A percentile compares a stretch with the other conserved stretches of the same genome.
phyloP scores from a whole-genome alignment of 1,139 yeast genomes.

The Sugiyamaella pinicola region DNA sequence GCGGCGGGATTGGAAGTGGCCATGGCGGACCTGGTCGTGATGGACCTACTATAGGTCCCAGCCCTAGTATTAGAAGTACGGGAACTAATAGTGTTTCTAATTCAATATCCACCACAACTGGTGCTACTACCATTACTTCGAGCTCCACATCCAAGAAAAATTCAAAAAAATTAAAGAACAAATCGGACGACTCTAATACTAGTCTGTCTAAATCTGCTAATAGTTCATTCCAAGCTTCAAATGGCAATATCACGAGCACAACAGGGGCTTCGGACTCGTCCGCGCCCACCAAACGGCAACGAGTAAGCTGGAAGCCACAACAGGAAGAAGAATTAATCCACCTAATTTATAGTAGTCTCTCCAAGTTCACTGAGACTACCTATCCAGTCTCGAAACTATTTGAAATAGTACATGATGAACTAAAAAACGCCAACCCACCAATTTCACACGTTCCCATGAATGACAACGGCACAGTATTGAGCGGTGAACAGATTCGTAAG shows the following conservation, averaged over 20 bases:
- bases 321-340: conserved; percentile 10
- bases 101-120: neutral
- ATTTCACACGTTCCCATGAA: neutral
- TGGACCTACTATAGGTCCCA: neutral
- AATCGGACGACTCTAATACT: neutral
- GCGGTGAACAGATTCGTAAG: conserved; percentile 9
- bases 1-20: neutral
- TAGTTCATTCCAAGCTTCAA: neutral
- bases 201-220: neutral
- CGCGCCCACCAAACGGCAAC: conserved; percentile 4
- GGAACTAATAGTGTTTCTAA: neutral
- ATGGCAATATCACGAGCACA: neutral
- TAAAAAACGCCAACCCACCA: conserved; percentile 2
- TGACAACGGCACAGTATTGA: conserved; percentile 9
- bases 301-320: conserved; percentile 9
- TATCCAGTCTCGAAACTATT: conserved; percentile 12
- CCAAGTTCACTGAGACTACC: neutral
- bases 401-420: conserved; percentile 5
- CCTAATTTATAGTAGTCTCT: neutral
- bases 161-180: neutral
- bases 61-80: neutral
- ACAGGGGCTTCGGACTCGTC: neutral
- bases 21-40: neutral
- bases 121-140: neutral
- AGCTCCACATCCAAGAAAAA: neutral